A percentile compares a stretch with the other conserved stretches of the same genome.
Evolutionary conservation across 345 rosid genomes (phyloP).

Genomic region (Pseudoturritis turrita): DNA sequence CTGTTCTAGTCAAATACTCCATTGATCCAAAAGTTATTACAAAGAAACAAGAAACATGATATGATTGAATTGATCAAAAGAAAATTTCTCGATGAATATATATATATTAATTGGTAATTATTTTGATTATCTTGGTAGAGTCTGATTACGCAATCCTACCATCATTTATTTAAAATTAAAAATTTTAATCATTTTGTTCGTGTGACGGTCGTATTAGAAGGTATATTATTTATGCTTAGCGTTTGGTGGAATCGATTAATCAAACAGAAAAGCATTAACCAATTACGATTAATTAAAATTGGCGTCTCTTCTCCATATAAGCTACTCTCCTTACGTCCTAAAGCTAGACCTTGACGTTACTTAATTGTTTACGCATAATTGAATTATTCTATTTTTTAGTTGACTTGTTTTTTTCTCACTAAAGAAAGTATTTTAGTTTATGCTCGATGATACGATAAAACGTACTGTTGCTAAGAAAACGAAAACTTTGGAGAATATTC

Average conservation of each 20-base stretch:
- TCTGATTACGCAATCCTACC: conserved; percentile 29
- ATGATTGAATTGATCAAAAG: conserved; percentile 6
- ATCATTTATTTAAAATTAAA: no score
- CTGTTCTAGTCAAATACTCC: not conserved
- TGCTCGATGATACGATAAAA: conserved; percentile 18
- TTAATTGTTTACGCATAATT: conserved; percentile 13
- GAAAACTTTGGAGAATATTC: not conserved
- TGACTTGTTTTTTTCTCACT: conserved; percentile 15
- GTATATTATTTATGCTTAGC: conserved; percentile 9
- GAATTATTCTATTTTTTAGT: conserved; percentile 12
- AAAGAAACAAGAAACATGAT: conserved; percentile 11
- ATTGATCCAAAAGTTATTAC: not conserved
- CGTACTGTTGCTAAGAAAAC: conserved; percentile 8
- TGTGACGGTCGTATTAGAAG: not conserved
- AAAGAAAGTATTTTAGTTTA: conserved; percentile 10
- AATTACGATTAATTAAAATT: not conserved
- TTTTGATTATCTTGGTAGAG: conserved; percentile 47
- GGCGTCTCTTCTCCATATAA: conserved; percentile 22
- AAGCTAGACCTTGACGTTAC: conserved; percentile 15
- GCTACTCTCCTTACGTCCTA: conserved; percentile 18
- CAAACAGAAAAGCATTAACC: conserved; percentile 4
- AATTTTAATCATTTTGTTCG: not conserved
- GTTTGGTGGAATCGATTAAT: conserved; percentile 29
- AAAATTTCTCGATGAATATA: no score
- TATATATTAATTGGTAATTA: no score